Evolutionary conservation across 2,329 filamentous ascomycete species (phyloP).

Genomic region (Epichloe gansuensis): DNA sequence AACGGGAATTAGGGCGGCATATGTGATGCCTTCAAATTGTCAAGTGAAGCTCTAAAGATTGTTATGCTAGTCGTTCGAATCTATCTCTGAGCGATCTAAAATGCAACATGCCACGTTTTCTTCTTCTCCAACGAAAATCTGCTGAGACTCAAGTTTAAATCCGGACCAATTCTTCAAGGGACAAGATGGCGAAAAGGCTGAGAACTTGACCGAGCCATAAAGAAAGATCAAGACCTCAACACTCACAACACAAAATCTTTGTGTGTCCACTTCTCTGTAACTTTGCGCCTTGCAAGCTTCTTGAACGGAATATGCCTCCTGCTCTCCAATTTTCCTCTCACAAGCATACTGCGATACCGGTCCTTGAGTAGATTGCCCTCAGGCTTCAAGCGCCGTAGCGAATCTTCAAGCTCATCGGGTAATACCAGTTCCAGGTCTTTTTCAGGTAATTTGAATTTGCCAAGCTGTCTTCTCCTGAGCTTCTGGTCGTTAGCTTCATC

Average conservation of each 20-base stretch:
- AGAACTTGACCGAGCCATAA: background rate
- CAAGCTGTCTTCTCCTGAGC: conserved; percentile 60
- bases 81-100: too few relatives aligned
- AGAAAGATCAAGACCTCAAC: background rate
- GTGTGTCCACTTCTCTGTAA: conserved; percentile 93
- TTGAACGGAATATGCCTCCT: conserved; percentile 66
- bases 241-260: conserved; percentile 59
- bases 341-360: conserved; percentile 74
- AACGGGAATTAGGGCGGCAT: background rate
- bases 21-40: background rate
- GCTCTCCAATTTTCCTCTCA: conserved; percentile 80
- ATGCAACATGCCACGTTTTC: too few relatives aligned
- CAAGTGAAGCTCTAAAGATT: too few relatives aligned
- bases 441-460: conserved; percentile 61
- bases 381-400: conserved; percentile 70
- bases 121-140: too few relatives aligned
- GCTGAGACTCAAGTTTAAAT: background rate
- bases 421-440: conserved; percentile 70
- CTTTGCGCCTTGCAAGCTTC: conserved; percentile 68
- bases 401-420: conserved; percentile 71
- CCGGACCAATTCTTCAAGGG: background rate
- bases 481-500: conserved; percentile 47
- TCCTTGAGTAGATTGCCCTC: conserved; percentile 94
- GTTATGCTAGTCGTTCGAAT: too few relatives aligned
- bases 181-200: background rate